These are phyloP conservation scores for Metarhizium robertsii DNA, from an alignment of 2,329 filamentous ascomycete genomes.

Conservation along the genomic window DNA sequence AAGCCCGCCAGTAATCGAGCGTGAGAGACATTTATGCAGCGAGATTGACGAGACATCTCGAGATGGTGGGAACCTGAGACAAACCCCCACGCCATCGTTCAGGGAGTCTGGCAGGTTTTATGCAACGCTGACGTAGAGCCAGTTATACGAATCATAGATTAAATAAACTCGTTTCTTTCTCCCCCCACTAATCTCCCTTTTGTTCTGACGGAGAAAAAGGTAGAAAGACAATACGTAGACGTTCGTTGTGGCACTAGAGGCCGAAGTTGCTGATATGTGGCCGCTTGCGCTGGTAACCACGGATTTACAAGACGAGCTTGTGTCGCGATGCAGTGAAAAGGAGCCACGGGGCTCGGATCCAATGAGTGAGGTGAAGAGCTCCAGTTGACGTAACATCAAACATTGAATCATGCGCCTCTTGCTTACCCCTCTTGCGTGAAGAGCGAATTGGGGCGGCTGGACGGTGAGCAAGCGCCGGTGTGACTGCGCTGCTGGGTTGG, in stretches of 20 bases:
- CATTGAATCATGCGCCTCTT: background rate
- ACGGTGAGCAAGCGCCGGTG: background rate
- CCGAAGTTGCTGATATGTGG: no score
- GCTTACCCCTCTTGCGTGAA: background rate
- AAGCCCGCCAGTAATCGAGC: no score
- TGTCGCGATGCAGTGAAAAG: background rate
- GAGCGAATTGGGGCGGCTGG: no score
- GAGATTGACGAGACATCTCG: background rate
- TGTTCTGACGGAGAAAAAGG: no score
- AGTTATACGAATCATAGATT: no score
- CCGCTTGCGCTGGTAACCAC: background rate
- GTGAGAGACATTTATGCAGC: background rate
- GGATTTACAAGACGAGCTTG: background rate
- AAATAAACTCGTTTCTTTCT: no score
- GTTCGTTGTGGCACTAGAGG: no score
- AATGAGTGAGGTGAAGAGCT: background rate
- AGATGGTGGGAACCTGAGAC: background rate
- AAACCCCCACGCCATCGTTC: background rate
- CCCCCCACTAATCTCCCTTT: fast-evolving
- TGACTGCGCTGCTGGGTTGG: background rate
- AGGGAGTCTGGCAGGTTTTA: no score
- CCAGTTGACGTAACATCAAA: background rate
- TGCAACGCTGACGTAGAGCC: no score
- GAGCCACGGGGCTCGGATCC: background rate
- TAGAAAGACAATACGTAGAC: no score